phyloP scores from a whole-genome alignment of 2,329 filamentous ascomycete genomes.

The Fusarium haematococcum region DNA sequence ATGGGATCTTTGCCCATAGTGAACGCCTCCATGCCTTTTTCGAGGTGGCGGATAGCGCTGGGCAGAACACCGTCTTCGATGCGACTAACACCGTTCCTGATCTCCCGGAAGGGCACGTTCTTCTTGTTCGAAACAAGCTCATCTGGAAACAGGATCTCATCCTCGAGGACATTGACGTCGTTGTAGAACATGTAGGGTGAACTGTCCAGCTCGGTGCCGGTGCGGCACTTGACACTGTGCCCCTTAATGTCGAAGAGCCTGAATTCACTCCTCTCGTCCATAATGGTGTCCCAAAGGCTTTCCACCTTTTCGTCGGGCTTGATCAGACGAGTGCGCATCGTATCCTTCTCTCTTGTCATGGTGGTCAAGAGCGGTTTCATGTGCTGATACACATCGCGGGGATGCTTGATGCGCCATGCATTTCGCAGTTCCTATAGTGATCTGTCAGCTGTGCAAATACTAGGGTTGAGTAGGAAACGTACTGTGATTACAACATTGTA shows the following conservation, averaged over 20 bases:
- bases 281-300: constrained; percentile 42
- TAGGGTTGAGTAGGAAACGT: neutral
- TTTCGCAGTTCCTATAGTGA: constrained; percentile 40
- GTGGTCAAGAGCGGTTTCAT: constrained; percentile 38
- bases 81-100: constrained; percentile 37
- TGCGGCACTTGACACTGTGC: constrained; percentile 6
- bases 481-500: constrained; percentile 39
- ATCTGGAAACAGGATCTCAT: constrained; percentile 43
- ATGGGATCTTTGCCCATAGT: constrained; percentile 16
- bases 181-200: constrained; percentile 44
- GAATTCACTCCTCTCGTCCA: constrained; percentile 30
- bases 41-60: constrained; percentile 12
- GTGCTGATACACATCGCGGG: constrained; percentile 39
- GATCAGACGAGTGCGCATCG: constrained; percentile 41
- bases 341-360: constrained; percentile 37
- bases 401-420: constrained; percentile 40
- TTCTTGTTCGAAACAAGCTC: constrained; percentile 27
- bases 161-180: constrained; percentile 38
- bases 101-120: constrained; percentile 36
- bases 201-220: neutral
- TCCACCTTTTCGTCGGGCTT: constrained; percentile 36
- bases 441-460: neutral
- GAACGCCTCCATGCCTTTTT: constrained; percentile 26
- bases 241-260: constrained; percentile 20
- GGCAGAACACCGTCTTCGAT: constrained; percentile 30